Conservation (phyloP, 2,329 filamentous ascomycete genomes). For the Diplodia mutila region DNA sequence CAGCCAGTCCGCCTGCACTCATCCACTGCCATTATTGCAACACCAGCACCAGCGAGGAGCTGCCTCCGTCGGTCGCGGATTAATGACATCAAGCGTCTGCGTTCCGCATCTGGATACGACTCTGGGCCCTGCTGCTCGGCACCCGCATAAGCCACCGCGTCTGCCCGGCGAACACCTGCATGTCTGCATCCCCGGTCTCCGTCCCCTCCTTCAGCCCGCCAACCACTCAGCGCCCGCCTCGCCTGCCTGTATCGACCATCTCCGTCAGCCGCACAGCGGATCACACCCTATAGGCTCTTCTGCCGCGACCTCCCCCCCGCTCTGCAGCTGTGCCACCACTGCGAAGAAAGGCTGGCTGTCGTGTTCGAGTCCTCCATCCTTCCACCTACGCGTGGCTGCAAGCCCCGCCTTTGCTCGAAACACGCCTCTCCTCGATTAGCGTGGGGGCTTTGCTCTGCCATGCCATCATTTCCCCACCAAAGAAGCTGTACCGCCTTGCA, state of each 20-base stretch:
- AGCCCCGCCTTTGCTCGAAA: constrained; percentile 2
- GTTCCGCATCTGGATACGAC: neutral
- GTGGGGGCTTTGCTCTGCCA: constrained; percentile 7
- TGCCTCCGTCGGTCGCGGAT: neutral
- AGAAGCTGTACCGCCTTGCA: constrained; percentile 17
- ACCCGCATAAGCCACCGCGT: constrained; percentile 11
- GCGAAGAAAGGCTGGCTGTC: neutral
- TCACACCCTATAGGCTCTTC: neutral
- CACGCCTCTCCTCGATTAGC: constrained; percentile 5
- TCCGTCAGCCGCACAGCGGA: constrained; percentile 17
- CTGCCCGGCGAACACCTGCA: constrained; percentile 13
- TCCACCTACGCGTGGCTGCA: neutral
- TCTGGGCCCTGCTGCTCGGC: constrained; percentile 8
- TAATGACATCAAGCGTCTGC: neutral
- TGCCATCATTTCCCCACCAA: neutral
- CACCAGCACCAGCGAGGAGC: too few relatives aligned
- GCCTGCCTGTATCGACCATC: neutral
- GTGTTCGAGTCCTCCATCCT: neutral
- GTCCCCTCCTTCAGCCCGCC: neutral
- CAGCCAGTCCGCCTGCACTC: neutral
- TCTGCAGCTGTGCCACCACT: neutral
- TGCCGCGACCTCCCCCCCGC: neutral
- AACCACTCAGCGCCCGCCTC: neutral
- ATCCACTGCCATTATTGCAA: too few relatives aligned
- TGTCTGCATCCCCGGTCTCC: neutral